Conservation (phyloP, 176 grass and related monocot species). For the Triticum urartu region DNA sequence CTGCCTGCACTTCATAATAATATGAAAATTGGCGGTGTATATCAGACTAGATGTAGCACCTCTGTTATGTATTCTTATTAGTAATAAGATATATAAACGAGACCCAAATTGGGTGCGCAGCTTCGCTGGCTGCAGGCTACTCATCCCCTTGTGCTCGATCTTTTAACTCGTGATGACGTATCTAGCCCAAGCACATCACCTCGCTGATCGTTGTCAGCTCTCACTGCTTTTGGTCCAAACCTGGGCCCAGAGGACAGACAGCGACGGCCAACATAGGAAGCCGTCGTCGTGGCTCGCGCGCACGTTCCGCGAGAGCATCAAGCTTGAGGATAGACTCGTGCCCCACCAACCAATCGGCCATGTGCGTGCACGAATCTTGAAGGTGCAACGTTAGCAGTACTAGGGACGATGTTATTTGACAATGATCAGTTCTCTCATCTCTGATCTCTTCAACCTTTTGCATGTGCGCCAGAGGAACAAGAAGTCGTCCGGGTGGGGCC, state of each 20-base stretch:
- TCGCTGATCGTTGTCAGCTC: neutral
- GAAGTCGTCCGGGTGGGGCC: slow-evolving; percentile 13
- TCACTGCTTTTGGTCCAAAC: slow-evolving; percentile 1
- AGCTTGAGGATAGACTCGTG: neutral
- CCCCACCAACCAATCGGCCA: neutral
- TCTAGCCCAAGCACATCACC: slow-evolving; percentile 9
- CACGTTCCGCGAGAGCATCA: neutral
- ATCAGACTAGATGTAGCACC: neutral
- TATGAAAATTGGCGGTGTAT: too few relatives aligned
- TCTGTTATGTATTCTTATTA: neutral
- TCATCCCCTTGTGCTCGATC: neutral
- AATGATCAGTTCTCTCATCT: neutral
- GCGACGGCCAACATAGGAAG: neutral
- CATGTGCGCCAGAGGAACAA: slow-evolving; percentile 30
- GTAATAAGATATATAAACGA: neutral
- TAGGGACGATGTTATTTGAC: neutral
- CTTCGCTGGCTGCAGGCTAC: neutral
- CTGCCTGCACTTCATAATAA: too few relatives aligned
- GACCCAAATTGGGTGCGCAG: neutral
- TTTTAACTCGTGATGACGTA: neutral
- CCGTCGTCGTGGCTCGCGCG: neutral
- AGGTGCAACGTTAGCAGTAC: neutral
- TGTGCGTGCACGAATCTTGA: slow-evolving; percentile 24
- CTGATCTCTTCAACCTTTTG: neutral
- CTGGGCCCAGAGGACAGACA: neutral